Evolutionary conservation across 352 stramenopile genomes (phyloP), one percentile per base, ranked within the genome.

Genomic region (Lagenidium giganteum): DNA sequence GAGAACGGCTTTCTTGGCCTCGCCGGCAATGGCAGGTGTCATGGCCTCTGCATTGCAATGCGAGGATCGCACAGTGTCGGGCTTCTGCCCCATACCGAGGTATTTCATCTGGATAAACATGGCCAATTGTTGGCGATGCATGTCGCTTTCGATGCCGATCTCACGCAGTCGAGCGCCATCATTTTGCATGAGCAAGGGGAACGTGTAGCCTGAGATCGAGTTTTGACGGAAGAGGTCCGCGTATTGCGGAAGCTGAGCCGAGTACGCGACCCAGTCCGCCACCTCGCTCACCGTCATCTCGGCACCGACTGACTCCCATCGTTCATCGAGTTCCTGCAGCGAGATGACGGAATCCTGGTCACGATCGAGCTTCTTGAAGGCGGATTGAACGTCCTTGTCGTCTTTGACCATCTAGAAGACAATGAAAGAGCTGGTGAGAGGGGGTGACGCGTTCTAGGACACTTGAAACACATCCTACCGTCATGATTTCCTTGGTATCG

Each of bases 251-350:
- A 93, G 39, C 35, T 93, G 81, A 12, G 90, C 81, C 9, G 76
- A 69, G 52, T 80, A 90, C 11, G 74, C 58, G 20, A 93, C 67
- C 81, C 81, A 93, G 47, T 93, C 81, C 1, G 74, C 71, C 38
- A 93, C 81, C 35, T 93, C 81, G 17, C 55, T 61, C 11, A 93
- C 81, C 1, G 78, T 93, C 81, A 93, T 93, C 46, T 93, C 81
- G n/a, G 81, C 71, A 0, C 81, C 81, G 3, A 93, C 69, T 8
- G 54, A 37, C 30, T 90, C 81, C 78, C 78, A 93, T 5, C 78
- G 78, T 35, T 83, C 74, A 42, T 93, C 81, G 37, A 93, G 64
- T 57, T 93, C 81, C 41, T 85, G 68, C 33, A 79, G 68, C 36
- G 81, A 93, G 22, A 93, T 89, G 29, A 89, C 52, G 17, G 78